Conservation (phyloP, 306 rosid genomes). For the Dryas octopetala region DNA sequence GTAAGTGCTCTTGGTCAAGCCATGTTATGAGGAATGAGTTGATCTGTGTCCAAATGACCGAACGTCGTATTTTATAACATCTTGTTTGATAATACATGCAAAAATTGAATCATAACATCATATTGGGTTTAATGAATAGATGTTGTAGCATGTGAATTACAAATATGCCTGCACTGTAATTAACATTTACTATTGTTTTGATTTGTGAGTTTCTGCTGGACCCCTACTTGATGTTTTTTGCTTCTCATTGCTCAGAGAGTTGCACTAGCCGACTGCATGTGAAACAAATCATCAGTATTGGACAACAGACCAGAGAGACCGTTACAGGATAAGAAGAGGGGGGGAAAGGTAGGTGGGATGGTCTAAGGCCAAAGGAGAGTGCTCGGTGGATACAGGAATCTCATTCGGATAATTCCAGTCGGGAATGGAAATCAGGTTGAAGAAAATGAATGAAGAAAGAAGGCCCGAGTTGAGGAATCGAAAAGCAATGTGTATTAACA, state of each 20-base stretch:
- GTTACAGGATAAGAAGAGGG: slow-evolving; percentile 20
- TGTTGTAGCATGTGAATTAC: not conserved
- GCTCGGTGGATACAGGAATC: slow-evolving; percentile 4
- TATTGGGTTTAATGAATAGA: not conserved
- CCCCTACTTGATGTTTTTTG: not conserved
- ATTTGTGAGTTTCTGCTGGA: not conserved
- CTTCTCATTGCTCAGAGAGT: slow-evolving; percentile 38
- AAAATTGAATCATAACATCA: not conserved
- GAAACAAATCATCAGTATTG: slow-evolving; percentile 23
- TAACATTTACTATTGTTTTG: not conserved
- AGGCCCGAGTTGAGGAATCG: not conserved
- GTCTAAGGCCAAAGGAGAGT: slow-evolving; percentile 18
- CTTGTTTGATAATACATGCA: not conserved
- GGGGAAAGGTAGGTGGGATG: slow-evolving; percentile 4
- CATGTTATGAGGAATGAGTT: not conserved
- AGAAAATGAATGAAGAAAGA: not conserved
- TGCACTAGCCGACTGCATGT: slow-evolving; percentile 33
- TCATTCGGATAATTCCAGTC: not conserved
- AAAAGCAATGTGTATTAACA: not conserved
- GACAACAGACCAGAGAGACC: slow-evolving; percentile 2
- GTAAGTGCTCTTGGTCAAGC: not conserved
- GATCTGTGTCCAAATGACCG: not conserved
- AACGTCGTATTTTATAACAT: not conserved
- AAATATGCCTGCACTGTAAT: not conserved
- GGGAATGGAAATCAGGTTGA: not conserved